Conservation (phyloP, 1,139 yeast genomes). For the Blastobotrys capitulatus region DNA sequence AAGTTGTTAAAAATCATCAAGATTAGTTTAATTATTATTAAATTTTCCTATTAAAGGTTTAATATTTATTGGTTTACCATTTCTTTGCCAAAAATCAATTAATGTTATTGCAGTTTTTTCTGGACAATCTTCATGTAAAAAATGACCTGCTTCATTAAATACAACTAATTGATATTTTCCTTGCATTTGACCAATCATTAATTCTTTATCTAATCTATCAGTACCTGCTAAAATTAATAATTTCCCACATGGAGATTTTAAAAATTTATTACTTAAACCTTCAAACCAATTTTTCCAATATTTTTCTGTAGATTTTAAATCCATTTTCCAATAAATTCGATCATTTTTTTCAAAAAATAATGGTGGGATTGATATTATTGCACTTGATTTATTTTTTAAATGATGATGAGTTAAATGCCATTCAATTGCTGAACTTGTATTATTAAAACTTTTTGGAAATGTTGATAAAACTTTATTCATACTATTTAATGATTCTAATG, state of each 20-base stretch:
- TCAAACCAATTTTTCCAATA: slow-evolving; percentile 84
- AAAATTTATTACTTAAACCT: slow-evolving; percentile 62
- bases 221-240: slow-evolving; percentile 82
- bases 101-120: slow-evolving; percentile 46
- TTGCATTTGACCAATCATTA: slow-evolving; percentile 96
- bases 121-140: slow-evolving; percentile 87
- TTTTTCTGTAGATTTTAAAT: slow-evolving; percentile 52
- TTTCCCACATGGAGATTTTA: slow-evolving; percentile 53
- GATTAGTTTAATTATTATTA: slow-evolving; percentile 13
- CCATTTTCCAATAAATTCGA: slow-evolving; percentile 50
- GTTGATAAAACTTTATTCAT: slow-evolving; percentile 60
- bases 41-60: slow-evolving; percentile 30
- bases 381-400: slow-evolving; percentile 55
- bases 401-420: slow-evolving; percentile 64
- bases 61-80: slow-evolving; percentile 36
- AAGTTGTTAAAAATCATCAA: slow-evolving; percentile 42
- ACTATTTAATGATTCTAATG: slow-evolving; percentile 57
- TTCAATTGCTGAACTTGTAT: slow-evolving; percentile 57
- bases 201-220: slow-evolving; percentile 74
- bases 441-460: slow-evolving; percentile 55
- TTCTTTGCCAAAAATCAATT: slow-evolving; percentile 50
- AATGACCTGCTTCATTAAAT: slow-evolving; percentile 81
- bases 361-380: slow-evolving; percentile 72
- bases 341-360: slow-evolving; percentile 12
- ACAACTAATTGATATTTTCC: slow-evolving; percentile 81